phyloP scores from a whole-genome alignment of 371 early-diverging fungal genomes.

The Encephalitozoon cuniculi region DNA sequence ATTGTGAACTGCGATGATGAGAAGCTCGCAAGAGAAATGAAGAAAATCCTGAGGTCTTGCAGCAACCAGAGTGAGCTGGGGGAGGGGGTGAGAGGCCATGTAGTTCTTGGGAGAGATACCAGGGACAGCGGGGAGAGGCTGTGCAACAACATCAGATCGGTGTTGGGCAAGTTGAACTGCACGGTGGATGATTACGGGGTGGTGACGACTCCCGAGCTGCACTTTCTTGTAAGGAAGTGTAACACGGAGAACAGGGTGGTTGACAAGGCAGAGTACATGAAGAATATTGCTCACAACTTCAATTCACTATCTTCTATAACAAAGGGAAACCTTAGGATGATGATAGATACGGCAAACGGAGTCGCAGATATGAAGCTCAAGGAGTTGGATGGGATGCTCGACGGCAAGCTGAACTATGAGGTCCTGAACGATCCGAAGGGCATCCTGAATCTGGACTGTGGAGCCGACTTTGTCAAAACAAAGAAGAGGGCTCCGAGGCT shows the following conservation, averaged over 20 bases:
- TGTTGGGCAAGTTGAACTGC: conserved; percentile 68
- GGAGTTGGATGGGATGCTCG: conserved; percentile 70
- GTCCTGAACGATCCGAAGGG: conserved; percentile 39
- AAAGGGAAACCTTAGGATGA: not conserved
- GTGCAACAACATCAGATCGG: conserved; percentile 69
- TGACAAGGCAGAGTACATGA: conserved; percentile 25
- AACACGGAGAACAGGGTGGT: conserved; percentile 12
- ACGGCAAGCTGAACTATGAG: conserved; percentile 66
- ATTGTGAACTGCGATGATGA: conserved; percentile 75
- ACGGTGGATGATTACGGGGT: conserved; percentile 71
- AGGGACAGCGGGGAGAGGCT: conserved; percentile 75
- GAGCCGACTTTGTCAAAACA: conserved; percentile 91
- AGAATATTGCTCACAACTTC: conserved; percentile 7
- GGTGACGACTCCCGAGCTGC: conserved; percentile 67
- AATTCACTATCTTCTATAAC: conserved; percentile 6
- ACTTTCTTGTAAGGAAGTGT: conserved; percentile 39
- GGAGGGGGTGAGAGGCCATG: conserved; percentile 34
- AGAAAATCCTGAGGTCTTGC: conserved; percentile 65
- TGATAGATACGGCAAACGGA: conserved; percentile 63
- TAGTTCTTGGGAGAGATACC: conserved; percentile 55
- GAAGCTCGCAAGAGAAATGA: conserved; percentile 64
- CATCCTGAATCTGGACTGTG: conserved; percentile 64
- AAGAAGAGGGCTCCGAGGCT: conserved; percentile 68
- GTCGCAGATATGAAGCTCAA: conserved; percentile 82
- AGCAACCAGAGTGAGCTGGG: conserved; percentile 68